Conservation (phyloP, 1,139 yeast genomes). For the Nakaseomyces uthaithaninus region DNA sequence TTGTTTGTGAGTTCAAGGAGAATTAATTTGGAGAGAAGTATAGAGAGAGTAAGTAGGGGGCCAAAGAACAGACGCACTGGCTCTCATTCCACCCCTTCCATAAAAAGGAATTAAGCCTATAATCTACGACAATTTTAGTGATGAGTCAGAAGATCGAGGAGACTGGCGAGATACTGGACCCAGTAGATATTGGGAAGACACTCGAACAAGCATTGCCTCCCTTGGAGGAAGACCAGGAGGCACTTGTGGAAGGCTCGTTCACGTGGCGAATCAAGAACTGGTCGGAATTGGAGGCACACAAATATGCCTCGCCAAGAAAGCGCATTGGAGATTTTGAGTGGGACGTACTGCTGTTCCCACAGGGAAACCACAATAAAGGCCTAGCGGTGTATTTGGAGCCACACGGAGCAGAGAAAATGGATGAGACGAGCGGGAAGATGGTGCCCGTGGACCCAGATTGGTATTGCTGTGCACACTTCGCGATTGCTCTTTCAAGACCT, state of each 20-base stretch:
- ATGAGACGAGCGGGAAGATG: conserved; percentile 30
- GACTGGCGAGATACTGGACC: conserved; percentile 17
- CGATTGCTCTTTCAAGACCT: conserved; percentile 80
- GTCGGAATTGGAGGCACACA: conserved; percentile 42
- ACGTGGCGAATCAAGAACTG: conserved; percentile 78
- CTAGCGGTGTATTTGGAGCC: conserved; percentile 58
- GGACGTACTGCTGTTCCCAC: conserved; percentile 71
- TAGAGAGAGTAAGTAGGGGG: too few species aligned
- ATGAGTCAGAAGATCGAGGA: conserved; percentile 11
- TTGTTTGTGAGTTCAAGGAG: too few species aligned
- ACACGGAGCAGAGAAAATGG: conserved; percentile 25
- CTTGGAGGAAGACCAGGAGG: conserved; percentile 31
- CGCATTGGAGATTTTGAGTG: conserved; percentile 63
- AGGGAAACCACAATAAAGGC: conserved; percentile 49
- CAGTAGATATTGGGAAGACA: conserved; percentile 22
- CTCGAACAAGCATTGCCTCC: conserved; percentile 31
- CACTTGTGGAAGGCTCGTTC: conserved; percentile 32
- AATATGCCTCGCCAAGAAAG: conserved; percentile 44
- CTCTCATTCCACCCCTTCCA: too few species aligned
- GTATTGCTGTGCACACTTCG: conserved; percentile 89
- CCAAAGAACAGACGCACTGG: too few species aligned
- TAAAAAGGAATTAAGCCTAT: not conserved
- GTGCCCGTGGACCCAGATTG: conserved; percentile 44
- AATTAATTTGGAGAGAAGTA: too few species aligned
- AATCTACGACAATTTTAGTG: not conserved